Conservation (phyloP, 2,329 filamentous ascomycete species). For the Coniochaeta ligniaria region DNA sequence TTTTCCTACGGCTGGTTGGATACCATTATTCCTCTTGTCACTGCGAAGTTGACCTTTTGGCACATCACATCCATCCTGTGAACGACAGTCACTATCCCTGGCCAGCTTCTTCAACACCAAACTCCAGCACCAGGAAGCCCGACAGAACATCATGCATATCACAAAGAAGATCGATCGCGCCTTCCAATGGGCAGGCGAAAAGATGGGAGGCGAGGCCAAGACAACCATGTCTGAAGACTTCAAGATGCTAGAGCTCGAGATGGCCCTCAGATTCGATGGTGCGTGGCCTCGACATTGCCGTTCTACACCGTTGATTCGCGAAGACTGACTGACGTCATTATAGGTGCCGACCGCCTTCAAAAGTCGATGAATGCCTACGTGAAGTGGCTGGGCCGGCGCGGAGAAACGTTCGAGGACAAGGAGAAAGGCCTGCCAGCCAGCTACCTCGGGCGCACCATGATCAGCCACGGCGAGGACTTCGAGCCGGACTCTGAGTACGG, state of each 20-base stretch:
- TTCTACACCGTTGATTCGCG: not conserved
- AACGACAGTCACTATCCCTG: too few relatives aligned
- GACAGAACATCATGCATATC: slow-evolving; percentile 38
- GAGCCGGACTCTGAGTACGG: slow-evolving; percentile 87
- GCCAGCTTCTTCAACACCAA: not conserved
- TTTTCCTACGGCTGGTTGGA: not conserved
- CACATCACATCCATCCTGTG: too few relatives aligned
- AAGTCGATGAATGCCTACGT: slow-evolving; percentile 79
- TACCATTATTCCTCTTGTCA: not conserved
- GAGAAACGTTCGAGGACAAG: slow-evolving; percentile 72
- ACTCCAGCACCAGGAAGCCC: not conserved
- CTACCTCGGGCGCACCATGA: slow-evolving; percentile 78
- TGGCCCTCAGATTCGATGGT: slow-evolving; percentile 86
- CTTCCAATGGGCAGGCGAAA: slow-evolving; percentile 97
- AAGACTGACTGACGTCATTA: not conserved
- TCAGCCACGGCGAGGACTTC: slow-evolving; percentile 85
- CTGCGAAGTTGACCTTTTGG: too few relatives aligned
- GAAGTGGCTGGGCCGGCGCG: slow-evolving; percentile 80
- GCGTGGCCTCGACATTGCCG: slow-evolving; percentile 19
- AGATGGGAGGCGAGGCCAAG: slow-evolving; percentile 88
- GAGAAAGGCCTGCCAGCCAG: slow-evolving; percentile 78
- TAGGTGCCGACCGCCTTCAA: slow-evolving; percentile 87
- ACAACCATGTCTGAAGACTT: slow-evolving; percentile 86
- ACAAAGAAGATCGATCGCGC: slow-evolving; percentile 88
- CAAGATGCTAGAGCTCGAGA: slow-evolving; percentile 82